Conservation (phyloP, 371 early-diverging fungal genomes). For the Paraphysoderma sedebokerense region DNA sequence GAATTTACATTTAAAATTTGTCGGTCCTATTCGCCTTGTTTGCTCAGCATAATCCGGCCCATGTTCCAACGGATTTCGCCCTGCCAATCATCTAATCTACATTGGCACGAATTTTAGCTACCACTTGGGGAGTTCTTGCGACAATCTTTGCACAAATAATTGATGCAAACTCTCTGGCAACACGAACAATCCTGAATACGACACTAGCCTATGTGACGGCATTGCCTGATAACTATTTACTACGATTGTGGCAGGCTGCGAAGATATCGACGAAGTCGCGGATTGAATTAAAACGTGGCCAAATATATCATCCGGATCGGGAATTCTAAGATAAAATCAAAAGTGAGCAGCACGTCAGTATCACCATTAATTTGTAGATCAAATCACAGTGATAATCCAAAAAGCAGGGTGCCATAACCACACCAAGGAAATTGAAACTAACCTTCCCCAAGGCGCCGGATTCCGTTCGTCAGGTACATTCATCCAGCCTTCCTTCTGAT, state of each 20-base stretch:
- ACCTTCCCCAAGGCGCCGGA: slow-evolving; percentile 48
- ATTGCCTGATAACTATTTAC: slow-evolving; percentile 39
- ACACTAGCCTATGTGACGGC: slow-evolving; percentile 63
- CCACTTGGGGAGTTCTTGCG: too few relatives aligned
- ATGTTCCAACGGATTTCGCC: too few relatives aligned
- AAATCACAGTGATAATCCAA: not conserved
- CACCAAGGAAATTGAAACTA: slow-evolving; percentile 1
- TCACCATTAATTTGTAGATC: not conserved
- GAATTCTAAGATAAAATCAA: not conserved
- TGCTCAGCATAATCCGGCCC: too few relatives aligned
- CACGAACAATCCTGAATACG: slow-evolving; percentile 45
- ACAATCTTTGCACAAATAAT: slow-evolving; percentile 17
- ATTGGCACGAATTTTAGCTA: too few relatives aligned
- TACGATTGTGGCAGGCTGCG: slow-evolving; percentile 11
- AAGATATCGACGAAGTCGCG: too few relatives aligned
- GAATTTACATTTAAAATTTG: too few relatives aligned
- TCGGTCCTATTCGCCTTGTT: too few relatives aligned
- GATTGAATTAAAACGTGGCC: slow-evolving; percentile 43
- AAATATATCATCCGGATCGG: slow-evolving; percentile 59
- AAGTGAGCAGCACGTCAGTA: not conserved
- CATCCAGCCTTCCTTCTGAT: slow-evolving; percentile 30
- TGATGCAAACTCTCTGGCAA: slow-evolving; percentile 30
- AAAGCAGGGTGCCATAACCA: too few relatives aligned
- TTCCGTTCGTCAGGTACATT: slow-evolving; percentile 41
- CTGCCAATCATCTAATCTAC: too few relatives aligned